Conservation (phyloP, 768 basidiomycete species). For the Suillus discolor region DNA sequence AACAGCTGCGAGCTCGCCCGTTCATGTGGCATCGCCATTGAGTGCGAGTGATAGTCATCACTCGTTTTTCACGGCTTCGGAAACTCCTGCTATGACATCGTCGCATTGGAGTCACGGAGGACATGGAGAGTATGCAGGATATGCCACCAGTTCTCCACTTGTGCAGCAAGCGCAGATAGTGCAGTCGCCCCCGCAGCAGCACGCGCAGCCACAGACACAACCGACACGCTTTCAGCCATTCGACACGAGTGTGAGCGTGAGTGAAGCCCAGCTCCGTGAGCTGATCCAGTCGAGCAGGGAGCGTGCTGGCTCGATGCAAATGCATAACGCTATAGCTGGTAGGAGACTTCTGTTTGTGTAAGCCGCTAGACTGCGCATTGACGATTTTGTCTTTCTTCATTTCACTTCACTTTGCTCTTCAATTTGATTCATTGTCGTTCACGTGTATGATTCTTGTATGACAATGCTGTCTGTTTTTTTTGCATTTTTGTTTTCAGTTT, state of each 20-base stretch:
- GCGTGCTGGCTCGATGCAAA: constrained; percentile 41
- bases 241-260: constrained; percentile 51
- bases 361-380: constrained; percentile 20
- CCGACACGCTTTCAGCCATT: constrained; percentile 58
- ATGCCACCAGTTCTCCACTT: constrained; percentile 48
- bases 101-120: constrained; percentile 48
- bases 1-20: constrained; percentile 57
- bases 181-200: constrained; percentile 36
- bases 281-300: constrained; percentile 74
- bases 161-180: constrained; percentile 46
- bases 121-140: constrained; percentile 46
- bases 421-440: constrained; percentile 20
- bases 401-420: constrained; percentile 26
- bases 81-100: constrained; percentile 37
- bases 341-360: constrained; percentile 48
- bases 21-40: constrained; percentile 57
- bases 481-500: constrained; percentile 24
- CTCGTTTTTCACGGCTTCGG: constrained; percentile 44
- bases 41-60: constrained; percentile 52
- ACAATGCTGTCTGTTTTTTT: constrained; percentile 13
- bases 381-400: constrained; percentile 28
- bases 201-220: constrained; percentile 12
- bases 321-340: constrained; percentile 43
- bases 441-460: constrained; percentile 16
- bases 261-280: constrained; percentile 77